Evolutionary conservation across 768 basidiomycete species (phyloP).

Genomic region (Cystofilobasidium bisporidii): DNA sequence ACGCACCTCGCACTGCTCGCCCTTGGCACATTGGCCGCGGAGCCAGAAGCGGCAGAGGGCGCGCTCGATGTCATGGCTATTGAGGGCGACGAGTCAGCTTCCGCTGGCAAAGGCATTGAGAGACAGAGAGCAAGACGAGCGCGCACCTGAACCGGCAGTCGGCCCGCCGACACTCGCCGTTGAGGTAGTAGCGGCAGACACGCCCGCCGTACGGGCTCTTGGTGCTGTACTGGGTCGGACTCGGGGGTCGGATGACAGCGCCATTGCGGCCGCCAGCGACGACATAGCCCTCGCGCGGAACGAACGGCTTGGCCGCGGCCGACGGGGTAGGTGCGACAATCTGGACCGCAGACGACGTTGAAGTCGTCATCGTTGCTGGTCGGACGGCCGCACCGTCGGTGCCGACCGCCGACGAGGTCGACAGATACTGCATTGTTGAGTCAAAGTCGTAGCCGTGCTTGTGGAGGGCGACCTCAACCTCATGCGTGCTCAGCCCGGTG

Average conservation of each 20-base stretch:
- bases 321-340: conserved; percentile 15
- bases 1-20: conserved; percentile 48
- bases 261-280: conserved; percentile 32
- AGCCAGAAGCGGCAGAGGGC: conserved; percentile 97
- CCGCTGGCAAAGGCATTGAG: background rate
- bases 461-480: conserved; percentile 84
- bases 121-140: conserved; percentile 14
- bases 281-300: conserved; percentile 34
- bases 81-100: conserved; percentile 39
- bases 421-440: conserved; percentile 83
- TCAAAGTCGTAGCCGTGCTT: conserved; percentile 91
- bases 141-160: conserved; percentile 95
- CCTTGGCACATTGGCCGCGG: conserved; percentile 91
- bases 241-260: conserved; percentile 28
- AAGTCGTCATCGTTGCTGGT: conserved; percentile 47
- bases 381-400: conserved; percentile 27
- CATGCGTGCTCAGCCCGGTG: conserved; percentile 74
- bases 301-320: conserved; percentile 33
- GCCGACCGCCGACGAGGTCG: conserved; percentile 40
- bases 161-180: conserved; percentile 87
- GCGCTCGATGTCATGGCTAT: conserved; percentile 89
- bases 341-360: conserved; percentile 47
- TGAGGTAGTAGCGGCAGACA: conserved; percentile 92
- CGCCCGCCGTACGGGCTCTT: conserved; percentile 29
- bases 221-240: conserved; percentile 45